Evolutionary conservation across 169 alveolate genomes (phyloP), one percentile per base, ranked within the genome.

Genomic region (Plasmodium malariae): DNA sequence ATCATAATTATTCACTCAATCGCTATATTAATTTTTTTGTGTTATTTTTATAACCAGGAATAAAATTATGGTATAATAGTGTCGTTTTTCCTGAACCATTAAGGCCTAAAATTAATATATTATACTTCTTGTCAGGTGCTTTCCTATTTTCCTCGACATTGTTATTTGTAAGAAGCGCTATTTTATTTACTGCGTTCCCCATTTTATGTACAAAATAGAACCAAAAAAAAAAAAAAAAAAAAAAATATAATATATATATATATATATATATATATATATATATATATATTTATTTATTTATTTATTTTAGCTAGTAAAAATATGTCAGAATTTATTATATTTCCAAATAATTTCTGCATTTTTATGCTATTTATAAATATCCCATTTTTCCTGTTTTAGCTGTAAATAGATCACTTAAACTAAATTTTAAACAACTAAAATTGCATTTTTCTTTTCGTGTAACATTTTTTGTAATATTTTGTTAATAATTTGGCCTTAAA

Each of bases 61-160:
- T 83, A 68, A 83, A 51, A 69, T 83, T 83, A 40, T 83, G 91
- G 68, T 83, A 83, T 45, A 83, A 45, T 67, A 83, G 60, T 49
- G 91, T 83, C 28, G 91, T 83, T 83, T 83, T 83, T n/a, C 91
- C 91, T 34, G 91, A 83, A 1, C 91, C 91, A 43, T 32, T 83
- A 51, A 83, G 85, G 85, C 91, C 91, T 49, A 83, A 68, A 49
- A 83, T 65, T 83, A 83, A 55, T 67, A 83, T 83, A 63, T 83
- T 83, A 63, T 83, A 83, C 62, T 83, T 83, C 36, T 83, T 65
- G 9, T 34, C 54, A 0, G 83, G 54, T n/a, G 43, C 6, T 30
- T 62, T 62, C n/a, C 28, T 63, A 28, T 30, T 49, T 40, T 2
- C 55, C 51, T 3, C 43, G 3, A 2, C 76, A 34, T 9, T 26